Percentiles rank a stretch among this genome's conserved stretches.
These are phyloP conservation scores for Liquidambar formosana DNA, from an alignment of 164 flowering plant species.

Conservation along the genomic window DNA sequence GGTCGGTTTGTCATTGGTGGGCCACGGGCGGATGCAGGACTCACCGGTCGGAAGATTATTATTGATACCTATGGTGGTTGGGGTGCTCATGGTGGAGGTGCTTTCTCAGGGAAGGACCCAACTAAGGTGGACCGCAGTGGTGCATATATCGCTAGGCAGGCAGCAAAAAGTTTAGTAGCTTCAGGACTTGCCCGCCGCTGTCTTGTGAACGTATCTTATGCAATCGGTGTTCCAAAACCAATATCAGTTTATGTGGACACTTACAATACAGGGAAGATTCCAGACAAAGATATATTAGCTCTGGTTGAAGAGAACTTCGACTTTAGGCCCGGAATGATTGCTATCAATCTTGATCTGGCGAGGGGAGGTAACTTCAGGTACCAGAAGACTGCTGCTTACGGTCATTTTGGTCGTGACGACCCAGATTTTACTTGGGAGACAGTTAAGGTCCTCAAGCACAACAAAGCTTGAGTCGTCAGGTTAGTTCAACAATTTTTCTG, in stretches of 20 bases:
- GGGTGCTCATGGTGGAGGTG: constrained; percentile 79
- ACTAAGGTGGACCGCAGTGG: constrained; percentile 77
- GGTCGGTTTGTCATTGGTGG: constrained; percentile 73
- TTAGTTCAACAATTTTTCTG: neutral
- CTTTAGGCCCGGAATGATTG: constrained; percentile 74
- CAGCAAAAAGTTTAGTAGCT: constrained; percentile 73
- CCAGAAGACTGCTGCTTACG: constrained; percentile 77
- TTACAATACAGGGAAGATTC: constrained; percentile 60
- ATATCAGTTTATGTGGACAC: constrained; percentile 64
- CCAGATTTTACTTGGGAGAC: constrained; percentile 72
- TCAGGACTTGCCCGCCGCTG: constrained; percentile 68
- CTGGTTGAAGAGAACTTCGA: constrained; percentile 64
- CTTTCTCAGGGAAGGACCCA: constrained; percentile 71
- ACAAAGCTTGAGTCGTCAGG: constrained; percentile 32
- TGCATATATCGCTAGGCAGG: constrained; percentile 70
- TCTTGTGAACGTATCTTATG: constrained; percentile 73
- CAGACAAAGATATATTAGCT: constrained; percentile 56
- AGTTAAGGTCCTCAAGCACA: constrained; percentile 52
- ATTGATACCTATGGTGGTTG: constrained; percentile 69
- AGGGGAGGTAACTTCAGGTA: constrained; percentile 71
- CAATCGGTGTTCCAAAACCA: constrained; percentile 74
- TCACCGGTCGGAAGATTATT: constrained; percentile 69
- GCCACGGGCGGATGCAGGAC: constrained; percentile 78
- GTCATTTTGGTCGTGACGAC: constrained; percentile 73
- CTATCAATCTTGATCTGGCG: constrained; percentile 61